phyloP scores from a whole-genome alignment of 2,329 filamentous ascomycete species.

The Ophiostoma novo-ulmi region DNA sequence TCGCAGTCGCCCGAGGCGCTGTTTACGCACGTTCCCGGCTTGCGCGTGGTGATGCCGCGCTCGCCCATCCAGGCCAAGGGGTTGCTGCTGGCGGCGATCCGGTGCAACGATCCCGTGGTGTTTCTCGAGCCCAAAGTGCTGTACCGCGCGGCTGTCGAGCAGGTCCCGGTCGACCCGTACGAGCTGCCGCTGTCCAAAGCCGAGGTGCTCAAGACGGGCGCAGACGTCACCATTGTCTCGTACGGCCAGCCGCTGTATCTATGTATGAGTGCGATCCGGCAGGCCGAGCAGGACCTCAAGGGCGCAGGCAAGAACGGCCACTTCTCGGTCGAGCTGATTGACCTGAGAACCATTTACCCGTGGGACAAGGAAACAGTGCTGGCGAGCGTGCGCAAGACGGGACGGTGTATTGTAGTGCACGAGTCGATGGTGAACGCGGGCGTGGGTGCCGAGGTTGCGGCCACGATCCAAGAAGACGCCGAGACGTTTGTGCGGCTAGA shows the following conservation, averaged over 20 bases:
- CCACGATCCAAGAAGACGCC: slow-evolving; percentile 73
- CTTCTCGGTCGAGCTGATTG: slow-evolving; percentile 76
- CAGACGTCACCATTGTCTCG: slow-evolving; percentile 75
- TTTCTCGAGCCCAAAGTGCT: slow-evolving; percentile 95
- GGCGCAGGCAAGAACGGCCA: slow-evolving; percentile 51
- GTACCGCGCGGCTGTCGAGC: slow-evolving; percentile 85
- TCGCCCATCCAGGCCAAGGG: slow-evolving; percentile 87
- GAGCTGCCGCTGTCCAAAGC: slow-evolving; percentile 81
- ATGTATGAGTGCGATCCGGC: slow-evolving; percentile 70
- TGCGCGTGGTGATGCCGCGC: slow-evolving; percentile 79
- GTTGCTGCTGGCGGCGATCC: slow-evolving; percentile 69
- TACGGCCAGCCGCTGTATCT: slow-evolving; percentile 88
- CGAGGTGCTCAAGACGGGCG: slow-evolving; percentile 74
- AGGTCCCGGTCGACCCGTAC: slow-evolving; percentile 77
- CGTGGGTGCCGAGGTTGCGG: slow-evolving; percentile 82
- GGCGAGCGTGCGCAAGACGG: slow-evolving; percentile 79
- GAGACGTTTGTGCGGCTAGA: slow-evolving; percentile 76
- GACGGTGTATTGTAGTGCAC: slow-evolving; percentile 80
- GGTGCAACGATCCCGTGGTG: slow-evolving; percentile 77
- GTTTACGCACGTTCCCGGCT: slow-evolving; percentile 80
- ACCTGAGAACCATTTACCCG: slow-evolving; percentile 81
- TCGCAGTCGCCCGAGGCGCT: slow-evolving; percentile 84
- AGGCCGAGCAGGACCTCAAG: slow-evolving; percentile 63
- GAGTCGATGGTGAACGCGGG: slow-evolving; percentile 89
- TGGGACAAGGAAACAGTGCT: slow-evolving; percentile 83